Evolutionary conservation across 2,329 filamentous ascomycete genomes (phyloP).

Genomic region (Epichloe aotearoae): DNA sequence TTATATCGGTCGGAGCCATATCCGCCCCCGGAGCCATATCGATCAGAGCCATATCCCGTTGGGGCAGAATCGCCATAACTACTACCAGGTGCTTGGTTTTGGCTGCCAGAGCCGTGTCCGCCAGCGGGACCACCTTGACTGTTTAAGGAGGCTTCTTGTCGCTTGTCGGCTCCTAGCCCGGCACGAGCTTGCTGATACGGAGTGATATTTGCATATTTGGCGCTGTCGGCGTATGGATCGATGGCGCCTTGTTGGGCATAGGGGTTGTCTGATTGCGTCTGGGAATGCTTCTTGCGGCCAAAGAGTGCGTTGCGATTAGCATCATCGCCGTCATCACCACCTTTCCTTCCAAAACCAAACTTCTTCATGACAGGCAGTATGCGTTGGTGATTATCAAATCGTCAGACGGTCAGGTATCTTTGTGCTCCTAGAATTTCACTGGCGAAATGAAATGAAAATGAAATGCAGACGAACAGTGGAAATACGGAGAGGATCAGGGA

Average conservation of each 20-base stretch:
- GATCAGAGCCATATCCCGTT: slow-evolving; percentile 39
- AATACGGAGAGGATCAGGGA: not conserved
- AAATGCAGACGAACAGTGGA: not conserved
- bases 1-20: slow-evolving; percentile 38
- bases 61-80: slow-evolving; percentile 13
- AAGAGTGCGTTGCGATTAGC: slow-evolving; percentile 38
- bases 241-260: slow-evolving; percentile 39
- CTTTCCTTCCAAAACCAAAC: slow-evolving; percentile 46
- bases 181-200: slow-evolving; percentile 31
- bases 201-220: slow-evolving; percentile 31
- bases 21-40: slow-evolving; percentile 36
- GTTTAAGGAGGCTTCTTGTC: slow-evolving; percentile 19
- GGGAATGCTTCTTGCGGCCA: slow-evolving; percentile 37
- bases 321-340: slow-evolving; percentile 34
- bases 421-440: not conserved
- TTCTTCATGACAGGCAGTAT: slow-evolving; percentile 36
- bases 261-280: slow-evolving; percentile 37
- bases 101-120: slow-evolving; percentile 8
- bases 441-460: not conserved
- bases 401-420: not conserved
- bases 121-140: slow-evolving; percentile 8
- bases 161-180: slow-evolving; percentile 18
- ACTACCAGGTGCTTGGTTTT: slow-evolving; percentile 5
- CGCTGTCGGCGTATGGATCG: slow-evolving; percentile 40
- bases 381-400: not conserved